Base-by-base conservation (phyloP, 257 asterid genomes). In the Thymus mandschuricus region DNA sequence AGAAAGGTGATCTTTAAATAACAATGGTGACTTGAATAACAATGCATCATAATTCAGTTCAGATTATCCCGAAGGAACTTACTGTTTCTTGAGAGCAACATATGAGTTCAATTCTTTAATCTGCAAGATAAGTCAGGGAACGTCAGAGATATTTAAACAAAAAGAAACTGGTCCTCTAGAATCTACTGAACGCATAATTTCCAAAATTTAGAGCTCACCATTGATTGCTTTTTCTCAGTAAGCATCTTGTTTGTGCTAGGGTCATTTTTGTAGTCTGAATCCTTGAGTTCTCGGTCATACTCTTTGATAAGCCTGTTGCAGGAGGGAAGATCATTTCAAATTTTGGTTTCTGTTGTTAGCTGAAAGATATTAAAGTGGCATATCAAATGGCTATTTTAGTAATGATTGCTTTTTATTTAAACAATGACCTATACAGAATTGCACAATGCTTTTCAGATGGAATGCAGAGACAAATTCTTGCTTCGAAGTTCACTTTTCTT, bases 31-130 rank as follows among this genome's bases (percentile, higher is more conserved):
- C 45, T 35, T 5, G 56, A 60, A 52, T 34, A 41, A 30, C 21
- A 50, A 69, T 64, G 70, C 54, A 60, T 1, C 41, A 68, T 31
- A 60, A 10, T 48, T 45, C 29, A n/a, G 15, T 52, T 68, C 45
- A 8, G 55, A 68, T 48, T 43, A 75, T 76, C 66, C 49, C 27
- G 34, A 28, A 75, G 67, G 67, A 50, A 82, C 95, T 87, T 84
- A 91, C 98, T 86, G 91, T 75, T 95, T 95, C 78, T 89, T 95
- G 83, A 92, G 86, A 74, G 99, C 98, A 56, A 95, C 99, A 76
- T 89, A 95, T 4, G 99, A 95, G 72, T 95, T 95, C 84, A 95
- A 80, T 77, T 92, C 98, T 88, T 95, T 95, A 76, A 95, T 87
- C 99, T 95, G 95, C 86, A 87, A 4, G 79, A 63, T 62, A 81